phyloP scores from a whole-genome alignment of 495 filamentous ascomycete species.

The Podospora conica region DNA sequence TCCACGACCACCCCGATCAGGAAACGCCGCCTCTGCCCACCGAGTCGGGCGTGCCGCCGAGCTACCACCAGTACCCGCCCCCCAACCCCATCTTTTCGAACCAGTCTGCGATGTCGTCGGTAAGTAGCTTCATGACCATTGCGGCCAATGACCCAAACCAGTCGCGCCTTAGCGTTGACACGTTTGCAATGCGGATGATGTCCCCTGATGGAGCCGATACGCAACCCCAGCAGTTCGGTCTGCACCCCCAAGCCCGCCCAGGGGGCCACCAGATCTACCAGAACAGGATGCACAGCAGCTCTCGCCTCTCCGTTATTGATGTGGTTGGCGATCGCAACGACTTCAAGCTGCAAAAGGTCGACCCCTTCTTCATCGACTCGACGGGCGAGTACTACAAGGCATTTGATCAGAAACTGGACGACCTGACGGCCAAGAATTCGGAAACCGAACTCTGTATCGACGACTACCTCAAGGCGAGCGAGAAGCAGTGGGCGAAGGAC shows the following conservation, averaged over 20 bases:
- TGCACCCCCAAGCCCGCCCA: slow-evolving; percentile 16
- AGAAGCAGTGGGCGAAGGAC: slow-evolving; percentile 57
- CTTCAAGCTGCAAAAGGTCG: slow-evolving; percentile 54
- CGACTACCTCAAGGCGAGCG: slow-evolving; percentile 53
- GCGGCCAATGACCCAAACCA: slow-evolving; percentile 16
- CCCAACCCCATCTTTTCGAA: slow-evolving; percentile 22
- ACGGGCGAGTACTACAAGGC: slow-evolving; percentile 50
- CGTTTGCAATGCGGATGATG: slow-evolving; percentile 27
- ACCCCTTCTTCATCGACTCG: slow-evolving; percentile 59
- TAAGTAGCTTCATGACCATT: slow-evolving; percentile 16
- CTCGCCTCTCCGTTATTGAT: slow-evolving; percentile 21
- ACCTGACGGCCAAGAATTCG: slow-evolving; percentile 51
- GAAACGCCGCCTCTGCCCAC: slow-evolving; percentile 4
- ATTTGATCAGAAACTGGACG: slow-evolving; percentile 48
- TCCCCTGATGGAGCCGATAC: slow-evolving; percentile 19
- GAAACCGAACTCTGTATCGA: slow-evolving; percentile 56
- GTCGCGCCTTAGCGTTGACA: slow-evolving; percentile 19
- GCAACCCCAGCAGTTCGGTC: slow-evolving; percentile 13
- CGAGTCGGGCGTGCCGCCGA: slow-evolving; percentile 12
- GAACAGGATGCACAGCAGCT: slow-evolving; percentile 18
- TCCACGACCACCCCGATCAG: slow-evolving; percentile 7
- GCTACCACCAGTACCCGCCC: slow-evolving; percentile 8
- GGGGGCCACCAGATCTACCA: slow-evolving; percentile 17
- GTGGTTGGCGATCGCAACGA: slow-evolving; percentile 24
- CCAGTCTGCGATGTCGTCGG: slow-evolving; percentile 18